Evolutionary conservation across 306 rosid genomes (phyloP).

Genomic region (Gynostemma pentaphyllum): DNA sequence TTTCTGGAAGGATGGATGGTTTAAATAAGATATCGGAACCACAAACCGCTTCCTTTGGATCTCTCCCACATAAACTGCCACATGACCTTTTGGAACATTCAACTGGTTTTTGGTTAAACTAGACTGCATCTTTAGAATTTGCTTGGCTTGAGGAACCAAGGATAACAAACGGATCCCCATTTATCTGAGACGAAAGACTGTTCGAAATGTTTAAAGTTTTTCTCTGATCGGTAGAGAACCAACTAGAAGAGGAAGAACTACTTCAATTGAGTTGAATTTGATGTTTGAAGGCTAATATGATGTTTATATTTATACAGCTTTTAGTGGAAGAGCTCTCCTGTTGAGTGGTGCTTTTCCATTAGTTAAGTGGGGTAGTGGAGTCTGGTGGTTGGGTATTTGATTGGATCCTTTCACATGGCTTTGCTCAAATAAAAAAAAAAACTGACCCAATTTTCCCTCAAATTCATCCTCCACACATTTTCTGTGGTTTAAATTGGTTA

Average conservation of each 20-base stretch:
- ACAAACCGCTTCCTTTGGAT: neutral
- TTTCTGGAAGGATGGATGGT: neutral
- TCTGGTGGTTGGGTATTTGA: neutral
- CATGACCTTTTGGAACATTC: neutral
- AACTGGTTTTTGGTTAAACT: neutral
- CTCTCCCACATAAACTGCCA: neutral
- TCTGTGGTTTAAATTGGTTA: neutral
- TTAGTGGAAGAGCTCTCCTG: neutral
- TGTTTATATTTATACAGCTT: neutral
- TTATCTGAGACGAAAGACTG: neutral
- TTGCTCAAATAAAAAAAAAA: neutral
- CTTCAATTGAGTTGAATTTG: neutral
- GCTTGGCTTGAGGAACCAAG: neutral
- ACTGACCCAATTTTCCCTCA: neutral
- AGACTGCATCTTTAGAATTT: neutral
- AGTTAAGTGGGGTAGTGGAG: neutral
- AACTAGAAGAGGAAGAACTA: neutral
- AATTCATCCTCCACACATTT: neutral
- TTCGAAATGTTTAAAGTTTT: neutral
- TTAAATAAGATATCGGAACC: neutral
- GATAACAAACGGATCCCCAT: neutral
- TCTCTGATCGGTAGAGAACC: neutral
- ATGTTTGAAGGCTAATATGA: neutral
- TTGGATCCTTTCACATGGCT: neutral
- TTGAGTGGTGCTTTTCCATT: neutral